phyloP scores from a whole-genome alignment of 2,329 filamentous ascomycete genomes.

The Fusarium pseudograminearum region DNA sequence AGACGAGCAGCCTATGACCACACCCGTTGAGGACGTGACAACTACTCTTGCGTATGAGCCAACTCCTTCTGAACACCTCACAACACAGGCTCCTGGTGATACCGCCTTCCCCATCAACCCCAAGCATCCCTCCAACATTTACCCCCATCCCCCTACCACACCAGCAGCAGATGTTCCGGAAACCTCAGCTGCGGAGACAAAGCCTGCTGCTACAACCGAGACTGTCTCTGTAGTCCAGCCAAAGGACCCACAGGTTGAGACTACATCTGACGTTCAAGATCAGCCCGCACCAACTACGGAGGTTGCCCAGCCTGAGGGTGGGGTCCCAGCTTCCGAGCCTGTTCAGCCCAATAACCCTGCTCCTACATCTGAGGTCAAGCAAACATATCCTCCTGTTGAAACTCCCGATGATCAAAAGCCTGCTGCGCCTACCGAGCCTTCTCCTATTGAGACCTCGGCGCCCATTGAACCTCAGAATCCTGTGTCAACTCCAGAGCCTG shows the following conservation, averaged over 20 bases:
- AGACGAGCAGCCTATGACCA: conserved; percentile 7
- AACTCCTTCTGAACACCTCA: conserved; percentile 17
- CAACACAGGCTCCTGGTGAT: conserved; percentile 20
- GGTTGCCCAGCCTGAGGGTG: conserved; percentile 18
- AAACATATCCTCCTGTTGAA: conserved; percentile 22
- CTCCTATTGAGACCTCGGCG: conserved; percentile 9
- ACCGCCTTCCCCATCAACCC: conserved; percentile 19
- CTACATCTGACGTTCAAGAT: conserved; percentile 19
- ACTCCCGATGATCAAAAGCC: conserved; percentile 19
- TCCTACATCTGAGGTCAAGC: conserved; percentile 18
- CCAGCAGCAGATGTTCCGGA: conserved; percentile 1
- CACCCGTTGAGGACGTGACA: conserved; percentile 10
- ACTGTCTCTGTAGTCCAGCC: conserved; percentile 39
- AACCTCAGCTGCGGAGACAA: conserved; percentile 12
- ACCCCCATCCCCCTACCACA: conserved; percentile 11
- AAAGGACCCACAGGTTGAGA: conserved; percentile 10
- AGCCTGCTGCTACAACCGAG: conserved; percentile 24
- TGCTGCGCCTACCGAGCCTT: conserved; percentile 8
- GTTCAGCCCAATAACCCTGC: conserved; percentile 20
- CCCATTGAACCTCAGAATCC: conserved; percentile 10
- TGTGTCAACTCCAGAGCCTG: conserved; percentile 8
- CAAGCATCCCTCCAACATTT: conserved; percentile 14
- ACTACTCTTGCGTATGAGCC: conserved; percentile 15
- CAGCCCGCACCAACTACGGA: conserved; percentile 28
- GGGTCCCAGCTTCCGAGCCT: conserved; percentile 18